A percentile compares a stretch with the other conserved stretches of the same genome.
These are phyloP conservation scores for Lactarius pseudohatsudake DNA, from an alignment of 768 basidiomycete species.

Conservation along the genomic window DNA sequence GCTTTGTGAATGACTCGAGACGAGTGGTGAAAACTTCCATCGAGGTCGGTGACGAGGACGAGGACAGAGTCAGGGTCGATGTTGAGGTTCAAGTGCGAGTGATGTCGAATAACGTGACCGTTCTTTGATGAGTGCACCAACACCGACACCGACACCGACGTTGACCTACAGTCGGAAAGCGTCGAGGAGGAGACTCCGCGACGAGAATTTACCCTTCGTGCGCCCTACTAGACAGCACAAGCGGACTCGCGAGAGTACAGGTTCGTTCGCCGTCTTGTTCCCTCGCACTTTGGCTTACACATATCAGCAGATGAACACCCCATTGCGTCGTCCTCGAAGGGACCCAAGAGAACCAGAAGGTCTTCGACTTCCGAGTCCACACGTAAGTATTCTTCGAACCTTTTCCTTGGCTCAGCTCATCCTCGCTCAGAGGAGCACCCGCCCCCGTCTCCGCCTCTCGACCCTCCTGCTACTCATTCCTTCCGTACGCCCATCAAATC, in stretches of 20 bases:
- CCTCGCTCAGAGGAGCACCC: background rate
- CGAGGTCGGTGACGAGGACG: background rate
- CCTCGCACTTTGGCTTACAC: background rate
- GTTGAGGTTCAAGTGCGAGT: constrained; percentile 6
- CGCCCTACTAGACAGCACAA: constrained; percentile 14
- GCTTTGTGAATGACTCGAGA: constrained; percentile 65
- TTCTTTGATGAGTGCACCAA: constrained; percentile 8
- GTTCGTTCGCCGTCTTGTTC: background rate
- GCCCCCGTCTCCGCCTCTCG: constrained; percentile 13
- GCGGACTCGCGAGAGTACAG: background rate
- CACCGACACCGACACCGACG: constrained; percentile 8
- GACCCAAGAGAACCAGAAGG: constrained; percentile 2
- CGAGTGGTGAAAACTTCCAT: constrained; percentile 38
- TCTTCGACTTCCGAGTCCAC: background rate
- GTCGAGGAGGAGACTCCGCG: constrained; percentile 14
- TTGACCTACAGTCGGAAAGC: constrained; percentile 15
- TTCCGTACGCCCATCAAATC: constrained; percentile 28
- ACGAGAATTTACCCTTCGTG: background rate
- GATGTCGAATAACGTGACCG: constrained; percentile 20
- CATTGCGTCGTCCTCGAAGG: background rate
- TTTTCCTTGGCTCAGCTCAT: constrained; percentile 11
- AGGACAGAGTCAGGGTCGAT: background rate
- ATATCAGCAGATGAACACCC: background rate
- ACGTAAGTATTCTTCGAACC: constrained; percentile 14
- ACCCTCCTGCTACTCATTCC: constrained; percentile 17